phyloP scores from a whole-genome alignment of 2,329 filamentous ascomycete species.

The Hypoxylon sp. region DNA sequence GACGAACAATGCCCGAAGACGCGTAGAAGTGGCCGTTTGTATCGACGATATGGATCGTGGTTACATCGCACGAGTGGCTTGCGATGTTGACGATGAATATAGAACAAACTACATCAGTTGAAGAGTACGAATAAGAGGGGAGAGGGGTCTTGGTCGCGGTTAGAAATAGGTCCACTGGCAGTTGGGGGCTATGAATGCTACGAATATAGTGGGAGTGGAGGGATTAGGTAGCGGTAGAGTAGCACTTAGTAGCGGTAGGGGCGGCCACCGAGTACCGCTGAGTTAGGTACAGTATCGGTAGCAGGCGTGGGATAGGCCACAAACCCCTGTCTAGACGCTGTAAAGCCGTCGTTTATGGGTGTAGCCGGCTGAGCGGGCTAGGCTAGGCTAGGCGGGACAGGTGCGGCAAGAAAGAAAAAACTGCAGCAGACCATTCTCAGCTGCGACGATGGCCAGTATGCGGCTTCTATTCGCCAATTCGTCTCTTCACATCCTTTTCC shows the following conservation, averaged over 20 bases:
- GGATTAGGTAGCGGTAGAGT: no score
- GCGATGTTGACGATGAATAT: conserved; percentile 8
- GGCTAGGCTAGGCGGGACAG: no score
- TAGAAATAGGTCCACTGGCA: neutral
- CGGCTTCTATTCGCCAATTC: conserved; percentile 25
- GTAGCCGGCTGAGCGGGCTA: no score
- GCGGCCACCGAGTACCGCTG: conserved; percentile 6
- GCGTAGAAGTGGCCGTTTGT: conserved; percentile 24
- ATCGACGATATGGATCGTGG: conserved; percentile 25
- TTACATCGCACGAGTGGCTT: conserved; percentile 34
- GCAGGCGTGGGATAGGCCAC: conserved; percentile 3
- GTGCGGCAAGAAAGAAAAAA: conserved; percentile 18
- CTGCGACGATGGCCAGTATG: conserved; percentile 11
- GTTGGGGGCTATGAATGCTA: conserved; percentile 26
- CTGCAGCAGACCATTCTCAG: conserved; percentile 24
- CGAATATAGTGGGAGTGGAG: conserved; percentile 5
- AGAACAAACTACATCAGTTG: no score
- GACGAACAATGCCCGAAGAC: conserved; percentile 13
- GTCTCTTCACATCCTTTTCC: conserved; percentile 16
- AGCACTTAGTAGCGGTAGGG: neutral
- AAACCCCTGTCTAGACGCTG: neutral
- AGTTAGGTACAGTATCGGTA: no score
- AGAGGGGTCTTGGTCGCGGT: neutral
- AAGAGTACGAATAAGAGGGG: neutral
- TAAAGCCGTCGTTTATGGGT: no score